Percentiles rank a stretch among this genome's conserved stretches.
Evolutionary conservation across 805 yeast species (phyloP).

Genomic region (Yamadazyma akitaensis): DNA sequence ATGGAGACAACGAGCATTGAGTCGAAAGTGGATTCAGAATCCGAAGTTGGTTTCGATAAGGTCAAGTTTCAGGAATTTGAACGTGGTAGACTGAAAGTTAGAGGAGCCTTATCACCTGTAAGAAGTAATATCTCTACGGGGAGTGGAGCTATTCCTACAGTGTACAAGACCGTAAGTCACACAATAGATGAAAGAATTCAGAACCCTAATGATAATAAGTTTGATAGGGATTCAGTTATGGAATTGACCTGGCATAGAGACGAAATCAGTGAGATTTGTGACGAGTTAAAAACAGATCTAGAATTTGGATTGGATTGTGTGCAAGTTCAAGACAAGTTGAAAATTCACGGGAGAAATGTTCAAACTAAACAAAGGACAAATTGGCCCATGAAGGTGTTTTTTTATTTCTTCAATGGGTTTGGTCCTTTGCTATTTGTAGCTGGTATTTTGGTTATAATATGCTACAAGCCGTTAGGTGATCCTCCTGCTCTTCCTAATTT

Average conservation of each 20-base stretch:
- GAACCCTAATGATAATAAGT: background rate
- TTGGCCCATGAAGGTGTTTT: conserved; percentile 28
- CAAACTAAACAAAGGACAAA: conserved; percentile 38
- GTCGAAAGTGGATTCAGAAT: background rate
- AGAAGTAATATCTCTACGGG: conserved; percentile 8
- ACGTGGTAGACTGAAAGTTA: conserved; percentile 3
- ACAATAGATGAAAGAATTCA: conserved; percentile 24
- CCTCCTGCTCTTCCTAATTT: conserved; percentile 46
- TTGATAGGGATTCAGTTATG: conserved; percentile 20
- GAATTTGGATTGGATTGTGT: conserved; percentile 20
- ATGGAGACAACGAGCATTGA: background rate
- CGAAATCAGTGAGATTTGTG: conserved; percentile 20
- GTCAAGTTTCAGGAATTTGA: conserved; percentile 1
- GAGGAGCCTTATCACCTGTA: background rate
- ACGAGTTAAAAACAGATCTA: conserved; percentile 18
- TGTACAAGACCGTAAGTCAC: conserved; percentile 37
- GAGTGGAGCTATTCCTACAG: conserved; percentile 27
- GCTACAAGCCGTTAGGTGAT: conserved; percentile 48
- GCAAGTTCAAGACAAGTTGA: conserved; percentile 12
- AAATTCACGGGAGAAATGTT: conserved; percentile 31
- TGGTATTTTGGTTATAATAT: conserved; percentile 40
- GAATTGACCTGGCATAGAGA: conserved; percentile 29
- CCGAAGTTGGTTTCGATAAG: conserved; percentile 1
- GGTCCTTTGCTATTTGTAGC: conserved; percentile 41
- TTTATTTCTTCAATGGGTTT: conserved; percentile 48